Evolutionary conservation across 345 rosid genomes (phyloP), one percentile per base, ranked within the genome.

Genomic region (Syzygium oleosum): DNA sequence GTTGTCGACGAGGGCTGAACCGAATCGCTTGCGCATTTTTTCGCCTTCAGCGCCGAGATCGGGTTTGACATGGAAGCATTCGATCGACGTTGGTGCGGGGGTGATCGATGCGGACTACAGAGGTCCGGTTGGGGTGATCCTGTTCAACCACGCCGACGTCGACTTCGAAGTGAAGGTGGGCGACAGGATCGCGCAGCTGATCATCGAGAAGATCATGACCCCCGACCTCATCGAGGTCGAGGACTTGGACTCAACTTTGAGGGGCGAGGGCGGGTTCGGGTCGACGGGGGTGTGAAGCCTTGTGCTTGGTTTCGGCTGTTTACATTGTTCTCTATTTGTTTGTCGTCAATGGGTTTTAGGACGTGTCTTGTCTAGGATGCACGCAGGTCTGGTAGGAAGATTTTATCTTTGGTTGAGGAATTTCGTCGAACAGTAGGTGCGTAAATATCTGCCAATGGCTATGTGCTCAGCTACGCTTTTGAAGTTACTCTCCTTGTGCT

Each of bases 251-350:
- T 86, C 89, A 5, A 97, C 98, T 52, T 78, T 87, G 85, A 94
- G 99, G 87, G 98, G 98, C 22, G 94, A 90, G 52, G 98, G 96
- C 2, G 98, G 98, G 49, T 97, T 97, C 46, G 99, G 99, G 0
- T 95, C 99, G 7, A 96, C 98, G 4, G 99, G 98, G 2, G 91
- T 94, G 46, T 93, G 87, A 93, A 65, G 12, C 27, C 23, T 15
- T 51, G 9, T 51, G 43, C 43, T 22, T 3, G 87, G 85, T 23
- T 38, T 58, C 84, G 23, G 25, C 25, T 29, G 7, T 22, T 19
- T 3, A 17, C 13, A 1, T 73, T 38, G 7, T 73, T 38, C 80
- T 0, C 3, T 25, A 22, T 38, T 19, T 34, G 49, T 17, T 19
- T 10, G 27, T 84, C 3, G 12, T 49, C 22, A 51, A 25, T 38